Percentiles rank a stretch among this genome's conserved stretches.
These are phyloP conservation scores for Clarireedia paspali DNA, from an alignment of 2,329 filamentous ascomycete species.

Conservation along the genomic window DNA sequence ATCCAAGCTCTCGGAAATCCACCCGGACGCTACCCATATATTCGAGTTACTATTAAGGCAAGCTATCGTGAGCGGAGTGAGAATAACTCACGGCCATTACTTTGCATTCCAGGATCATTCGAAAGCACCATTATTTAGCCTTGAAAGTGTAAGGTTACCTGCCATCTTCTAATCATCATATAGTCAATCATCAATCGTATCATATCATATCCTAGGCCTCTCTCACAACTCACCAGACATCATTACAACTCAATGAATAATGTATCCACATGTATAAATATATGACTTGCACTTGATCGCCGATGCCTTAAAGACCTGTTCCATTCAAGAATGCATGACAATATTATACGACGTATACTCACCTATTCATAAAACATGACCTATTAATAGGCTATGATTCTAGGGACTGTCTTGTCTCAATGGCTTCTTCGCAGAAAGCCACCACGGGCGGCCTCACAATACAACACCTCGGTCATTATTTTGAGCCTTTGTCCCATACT, in stretches of 20 bases:
- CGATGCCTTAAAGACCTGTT: constrained; percentile 4
- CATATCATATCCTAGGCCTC: no score
- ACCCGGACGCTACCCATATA: background rate
- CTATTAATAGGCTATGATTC: constrained; percentile 2
- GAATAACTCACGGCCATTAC: background rate
- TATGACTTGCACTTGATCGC: constrained; percentile 5
- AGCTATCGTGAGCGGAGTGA: background rate
- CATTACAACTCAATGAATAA: no score
- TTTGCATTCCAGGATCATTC: background rate
- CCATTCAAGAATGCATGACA: constrained; percentile 7
- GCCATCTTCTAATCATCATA: background rate
- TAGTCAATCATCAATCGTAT: background rate
- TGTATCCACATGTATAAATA: background rate
- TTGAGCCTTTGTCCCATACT: background rate
- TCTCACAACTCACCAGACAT: no score
- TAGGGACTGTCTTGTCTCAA: background rate
- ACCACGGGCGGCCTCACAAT: background rate
- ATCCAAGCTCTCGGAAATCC: constrained; percentile 9
- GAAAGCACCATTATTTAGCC: background rate
- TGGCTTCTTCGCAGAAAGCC: background rate
- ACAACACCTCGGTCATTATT: constrained; percentile 2
- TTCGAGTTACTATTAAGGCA: background rate
- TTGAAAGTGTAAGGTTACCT: no score
- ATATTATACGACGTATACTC: background rate
- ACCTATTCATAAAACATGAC: background rate